phyloP scores from a whole-genome alignment of 371 early-diverging fungal genomes.

The Blakeslea trispora region DNA sequence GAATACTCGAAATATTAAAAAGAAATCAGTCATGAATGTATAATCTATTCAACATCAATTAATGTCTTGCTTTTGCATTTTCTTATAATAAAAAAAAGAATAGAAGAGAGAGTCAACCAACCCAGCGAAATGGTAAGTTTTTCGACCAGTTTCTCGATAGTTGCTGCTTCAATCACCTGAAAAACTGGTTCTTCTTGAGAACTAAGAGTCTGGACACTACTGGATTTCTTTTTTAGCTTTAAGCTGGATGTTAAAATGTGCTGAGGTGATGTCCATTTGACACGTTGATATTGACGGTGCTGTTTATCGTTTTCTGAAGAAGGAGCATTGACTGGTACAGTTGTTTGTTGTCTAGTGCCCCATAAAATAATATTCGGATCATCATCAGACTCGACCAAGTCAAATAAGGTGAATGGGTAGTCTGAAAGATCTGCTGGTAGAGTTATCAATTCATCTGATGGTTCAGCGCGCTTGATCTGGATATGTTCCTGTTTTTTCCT shows the following conservation, averaged over 20 bases:
- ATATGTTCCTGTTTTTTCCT: slow-evolving; percentile 17
- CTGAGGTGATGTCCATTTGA: slow-evolving; percentile 15
- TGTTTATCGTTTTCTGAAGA: background rate
- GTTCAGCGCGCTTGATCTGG: slow-evolving; percentile 17
- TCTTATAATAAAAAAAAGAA: background rate
- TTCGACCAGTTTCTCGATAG: slow-evolving; percentile 63
- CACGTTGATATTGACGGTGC: background rate
- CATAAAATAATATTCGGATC: slow-evolving; percentile 57
- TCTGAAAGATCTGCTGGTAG: slow-evolving; percentile 42
- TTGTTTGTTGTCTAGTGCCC: slow-evolving; percentile 29
- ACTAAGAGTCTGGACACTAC: background rate
- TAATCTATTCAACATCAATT: slow-evolving; percentile 51
- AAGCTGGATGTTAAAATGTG: slow-evolving; percentile 10
- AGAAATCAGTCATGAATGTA: slow-evolving; percentile 71
- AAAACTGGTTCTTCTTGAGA: background rate
- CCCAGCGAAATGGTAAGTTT: slow-evolving; percentile 66
- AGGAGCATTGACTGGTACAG: slow-evolving; percentile 2
- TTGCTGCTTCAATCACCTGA: slow-evolving; percentile 57
- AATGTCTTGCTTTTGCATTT: slow-evolving; percentile 1
- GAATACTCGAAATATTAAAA: slow-evolving; percentile 68
- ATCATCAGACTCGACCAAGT: slow-evolving; percentile 52
- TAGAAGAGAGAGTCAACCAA: too few species aligned
- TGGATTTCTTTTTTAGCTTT: slow-evolving; percentile 9
- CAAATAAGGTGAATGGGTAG: slow-evolving; percentile 53
- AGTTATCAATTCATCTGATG: background rate